Evolutionary conservation across 1,139 yeast species (phyloP), one percentile per base, ranked within the genome.

Genomic region (Saccharomycopsis hybrid): DNA sequence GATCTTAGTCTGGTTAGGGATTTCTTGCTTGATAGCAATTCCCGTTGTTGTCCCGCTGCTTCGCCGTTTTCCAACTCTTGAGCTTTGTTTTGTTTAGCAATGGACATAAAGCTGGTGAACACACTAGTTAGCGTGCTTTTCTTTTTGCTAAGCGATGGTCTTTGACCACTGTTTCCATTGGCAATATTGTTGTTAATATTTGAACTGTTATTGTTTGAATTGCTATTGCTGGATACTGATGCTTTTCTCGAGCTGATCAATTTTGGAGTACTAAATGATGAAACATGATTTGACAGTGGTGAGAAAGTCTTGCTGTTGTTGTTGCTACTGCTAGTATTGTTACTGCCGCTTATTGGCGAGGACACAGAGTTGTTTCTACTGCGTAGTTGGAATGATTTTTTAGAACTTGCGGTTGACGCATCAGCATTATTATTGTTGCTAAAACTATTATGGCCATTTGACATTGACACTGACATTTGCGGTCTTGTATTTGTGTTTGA

Each of bases 81-180:
- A 7, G 13, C 9, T 41, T 41, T 41, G 13, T 39, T 44, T 27
- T 35, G 31, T 38, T 50, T 47, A n/a, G 44, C 43, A 3, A 42
- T 50, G 24, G 53, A 33, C 9, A 48, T 49, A 36, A 52, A 50
- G 30, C 49, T 50, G 2, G 49, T 42, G 36, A 52, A 40, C 11
- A 52, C 55, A 24, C 47, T 47, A 8, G 50, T 46, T 2, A 52
- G 35, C 24, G 55, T 41, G 38, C 51, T 50, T 37, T 50, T 52
- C 45, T 52, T 52, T 24, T 48, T 52, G 28, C 27, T 46, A 11
- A 50, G 29, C 7, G 47, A 35, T 9, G 53, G 54, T 8, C 48
- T 28, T 4, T 32, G 36, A 18, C 18, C 18, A 18, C 18, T 18
- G 40, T 31, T 18, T 13, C 27, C 25, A 36, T n/a, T 27, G 25